Base-by-base conservation (phyloP, 495 filamentous ascomycete genomes). In the Penicillium parvum region DNA sequence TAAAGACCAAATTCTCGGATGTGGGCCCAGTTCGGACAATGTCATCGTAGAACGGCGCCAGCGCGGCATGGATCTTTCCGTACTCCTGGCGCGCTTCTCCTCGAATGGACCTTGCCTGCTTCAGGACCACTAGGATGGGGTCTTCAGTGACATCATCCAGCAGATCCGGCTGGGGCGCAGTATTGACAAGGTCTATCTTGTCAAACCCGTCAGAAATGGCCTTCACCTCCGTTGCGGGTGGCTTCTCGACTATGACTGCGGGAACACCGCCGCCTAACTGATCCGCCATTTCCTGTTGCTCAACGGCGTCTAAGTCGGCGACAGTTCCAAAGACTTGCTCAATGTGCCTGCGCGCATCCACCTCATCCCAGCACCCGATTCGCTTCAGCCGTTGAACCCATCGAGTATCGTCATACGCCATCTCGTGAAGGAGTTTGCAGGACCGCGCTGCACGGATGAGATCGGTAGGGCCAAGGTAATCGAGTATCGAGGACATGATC, bases 341-440 rank as follows among this genome's bases (percentile, higher is more conserved):
- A 19, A 85, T 83, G 47, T 85, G 69, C 55, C 75, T 77, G 37
- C 91, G 75, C 0, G 92, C 92, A 57, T 95, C 92, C 4, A 66
- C 60, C 58, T 99, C 94, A 57, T 91, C 85, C 94, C 94, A 99
- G 52, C 86, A 84, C 5, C 84, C 88, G 78, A 99, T 95, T 20
- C 73, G 75, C 54, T 84, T 81, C 22, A 99, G 66, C 45, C 81
- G 77, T 40, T 85, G 81, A 33, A 96, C 84, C 92, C 92, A 99
- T 68, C 91, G 78, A 14, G 88, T 86, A 62, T 99, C 92, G 73
- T 99, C 94, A 68, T 97, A 97, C 8, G 94, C 94, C 90, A 99
- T 99, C 64, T 99, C 92, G 51, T 84, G 85, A 76, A 95, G 81
- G 32, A 89, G 86, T 61, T 80, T 84, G 40, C 89, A 96, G 20